phyloP scores from a whole-genome alignment of 257 asterid genomes.

The Rubia yunnanensis region DNA sequence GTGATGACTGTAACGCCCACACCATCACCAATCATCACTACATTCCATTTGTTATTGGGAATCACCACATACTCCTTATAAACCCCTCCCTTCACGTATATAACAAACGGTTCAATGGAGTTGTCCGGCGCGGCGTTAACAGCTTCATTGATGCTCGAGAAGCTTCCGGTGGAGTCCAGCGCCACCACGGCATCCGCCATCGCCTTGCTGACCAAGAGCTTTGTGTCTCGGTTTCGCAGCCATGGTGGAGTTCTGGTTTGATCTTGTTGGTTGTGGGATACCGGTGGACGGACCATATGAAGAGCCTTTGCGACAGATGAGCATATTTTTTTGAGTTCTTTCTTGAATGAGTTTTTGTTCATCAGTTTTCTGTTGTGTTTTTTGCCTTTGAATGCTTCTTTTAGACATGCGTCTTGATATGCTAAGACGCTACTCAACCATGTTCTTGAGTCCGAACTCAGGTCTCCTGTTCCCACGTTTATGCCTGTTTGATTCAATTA shows the following conservation, averaged over 20 bases:
- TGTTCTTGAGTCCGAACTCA: constrained; percentile 39
- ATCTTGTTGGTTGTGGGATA: not conserved
- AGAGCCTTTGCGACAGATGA: constrained; percentile 25
- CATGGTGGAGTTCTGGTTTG: not conserved
- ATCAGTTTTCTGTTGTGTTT: constrained; percentile 10
- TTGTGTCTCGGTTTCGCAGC: not conserved
- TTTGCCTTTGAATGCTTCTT: constrained; percentile 30
- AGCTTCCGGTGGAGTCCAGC: constrained; percentile 39
- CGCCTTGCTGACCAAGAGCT: constrained; percentile 3
- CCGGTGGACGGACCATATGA: constrained; percentile 18
- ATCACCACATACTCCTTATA: constrained; percentile 55
- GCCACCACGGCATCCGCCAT: constrained; percentile 42
- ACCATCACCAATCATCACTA: constrained; percentile 65
- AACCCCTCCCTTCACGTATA: constrained; percentile 49
- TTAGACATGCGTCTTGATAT: constrained; percentile 48
- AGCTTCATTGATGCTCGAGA: constrained; percentile 37
- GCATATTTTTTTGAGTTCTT: constrained; percentile 23
- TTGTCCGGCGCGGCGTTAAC: constrained; percentile 35
- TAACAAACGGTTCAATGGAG: constrained; percentile 26
- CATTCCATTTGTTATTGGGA: constrained; percentile 44
- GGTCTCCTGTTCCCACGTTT: constrained; percentile 29
- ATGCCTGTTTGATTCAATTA: not conserved
- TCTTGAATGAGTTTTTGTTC: not conserved
- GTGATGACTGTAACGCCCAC: constrained; percentile 40
- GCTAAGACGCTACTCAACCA: constrained; percentile 47